These are phyloP conservation scores for Neurospora tetrasperma DNA, from an alignment of 495 filamentous ascomycete species.

Conservation along the genomic window DNA sequence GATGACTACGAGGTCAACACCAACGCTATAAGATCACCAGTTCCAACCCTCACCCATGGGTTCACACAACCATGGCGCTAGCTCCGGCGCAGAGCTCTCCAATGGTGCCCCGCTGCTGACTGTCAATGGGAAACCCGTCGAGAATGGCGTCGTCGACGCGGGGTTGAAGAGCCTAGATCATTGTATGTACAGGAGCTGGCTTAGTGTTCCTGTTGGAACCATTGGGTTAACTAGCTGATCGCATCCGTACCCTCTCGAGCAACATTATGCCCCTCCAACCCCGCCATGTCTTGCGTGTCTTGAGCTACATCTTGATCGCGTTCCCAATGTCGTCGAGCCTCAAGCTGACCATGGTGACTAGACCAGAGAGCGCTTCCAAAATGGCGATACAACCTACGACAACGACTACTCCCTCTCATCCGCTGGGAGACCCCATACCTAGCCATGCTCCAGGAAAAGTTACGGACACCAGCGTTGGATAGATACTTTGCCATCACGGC, in stretches of 20 bases:
- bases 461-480: conserved; percentile 73
- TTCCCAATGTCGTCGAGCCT: not conserved
- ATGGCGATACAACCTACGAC: conserved; percentile 83
- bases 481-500: conserved; percentile 94
- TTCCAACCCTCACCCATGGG: conserved; percentile 10
- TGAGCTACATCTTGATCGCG: not conserved
- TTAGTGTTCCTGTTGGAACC: not conserved
- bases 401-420: conserved; percentile 72
- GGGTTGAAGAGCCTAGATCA: conserved; percentile 65
- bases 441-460: conserved; percentile 66
- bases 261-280: not conserved
- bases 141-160: conserved; percentile 50
- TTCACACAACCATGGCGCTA: conserved; percentile 16
- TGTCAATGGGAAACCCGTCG: conserved; percentile 1
- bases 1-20: not conserved
- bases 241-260: not conserved
- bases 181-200: conserved; percentile 42
- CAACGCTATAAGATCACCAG: not conserved
- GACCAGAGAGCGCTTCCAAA: conserved; percentile 72
- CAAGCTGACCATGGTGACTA: conserved; percentile 23
- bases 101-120: conserved; percentile 10
- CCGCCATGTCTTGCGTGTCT: not conserved
- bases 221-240: not conserved
- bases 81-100: conserved; percentile 23
- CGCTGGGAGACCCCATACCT: conserved; percentile 95